Conservation (phyloP, 345 rosid species). For the Passiflora organensis region DNA sequence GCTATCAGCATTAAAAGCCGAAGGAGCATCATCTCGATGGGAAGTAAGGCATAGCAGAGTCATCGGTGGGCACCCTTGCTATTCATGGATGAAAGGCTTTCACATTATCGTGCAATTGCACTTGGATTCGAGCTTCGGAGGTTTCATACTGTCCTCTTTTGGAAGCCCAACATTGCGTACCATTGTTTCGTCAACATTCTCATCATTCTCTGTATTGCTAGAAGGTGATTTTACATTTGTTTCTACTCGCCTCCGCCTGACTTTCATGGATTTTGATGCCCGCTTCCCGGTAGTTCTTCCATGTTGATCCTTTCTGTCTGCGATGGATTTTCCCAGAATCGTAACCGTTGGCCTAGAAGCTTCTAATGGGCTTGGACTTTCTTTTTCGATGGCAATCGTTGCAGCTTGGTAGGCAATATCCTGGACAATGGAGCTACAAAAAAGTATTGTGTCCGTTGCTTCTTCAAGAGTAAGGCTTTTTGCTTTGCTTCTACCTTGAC, state of each 20-base stretch:
- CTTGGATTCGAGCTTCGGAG: slow-evolving; percentile 87
- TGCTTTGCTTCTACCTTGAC: slow-evolving; percentile 49
- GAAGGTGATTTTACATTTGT: slow-evolving; percentile 39
- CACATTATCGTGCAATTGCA: slow-evolving; percentile 99
- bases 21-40: too few relatives aligned
- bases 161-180: slow-evolving; percentile 60
- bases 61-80: too few relatives aligned
- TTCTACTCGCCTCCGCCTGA: slow-evolving; percentile 49
- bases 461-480: slow-evolving; percentile 94
- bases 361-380: slow-evolving; percentile 42
- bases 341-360: slow-evolving; percentile 65
- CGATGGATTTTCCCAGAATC: slow-evolving; percentile 56
- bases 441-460: slow-evolving; percentile 85
- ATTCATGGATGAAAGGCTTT: slow-evolving; percentile 16
- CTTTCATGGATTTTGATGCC: slow-evolving; percentile 47
- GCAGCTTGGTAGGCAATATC: slow-evolving; percentile 84
- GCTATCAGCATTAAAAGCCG: slow-evolving; percentile 14
- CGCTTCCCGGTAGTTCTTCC: slow-evolving; percentile 47
- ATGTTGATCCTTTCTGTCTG: slow-evolving; percentile 43
- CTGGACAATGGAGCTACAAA: slow-evolving; percentile 93
- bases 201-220: slow-evolving; percentile 64
- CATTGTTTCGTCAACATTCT: slow-evolving; percentile 58
- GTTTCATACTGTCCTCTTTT: slow-evolving; percentile 55
- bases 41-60: too few relatives aligned
- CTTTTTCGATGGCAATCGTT: slow-evolving; percentile 66